phyloP scores from a whole-genome alignment of 1,284 basidiomycete genomes.

The Trichosporon inkin region DNA sequence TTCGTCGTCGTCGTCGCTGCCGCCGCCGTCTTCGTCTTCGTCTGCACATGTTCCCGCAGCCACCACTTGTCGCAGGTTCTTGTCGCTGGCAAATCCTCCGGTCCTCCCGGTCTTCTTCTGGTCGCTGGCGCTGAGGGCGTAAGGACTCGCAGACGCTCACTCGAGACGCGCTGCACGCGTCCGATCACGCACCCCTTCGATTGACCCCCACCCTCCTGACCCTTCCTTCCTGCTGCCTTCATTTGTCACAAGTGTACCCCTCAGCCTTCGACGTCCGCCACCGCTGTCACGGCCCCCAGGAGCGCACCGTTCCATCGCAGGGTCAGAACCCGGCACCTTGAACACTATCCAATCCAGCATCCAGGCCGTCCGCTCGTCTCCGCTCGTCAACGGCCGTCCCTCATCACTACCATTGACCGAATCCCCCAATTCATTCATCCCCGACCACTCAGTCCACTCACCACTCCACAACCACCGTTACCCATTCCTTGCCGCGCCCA shows the following conservation, averaged over 20 bases:
- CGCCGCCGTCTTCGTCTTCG: too few relatives aligned
- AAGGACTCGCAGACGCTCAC: neutral
- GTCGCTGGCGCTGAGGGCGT: too few relatives aligned
- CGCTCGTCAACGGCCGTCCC: neutral
- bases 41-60: too few relatives aligned
- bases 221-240: neutral
- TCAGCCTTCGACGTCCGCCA: neutral
- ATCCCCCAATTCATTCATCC: slow-evolving; percentile 3
- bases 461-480: neutral
- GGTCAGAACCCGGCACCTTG: neutral
- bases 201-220: neutral
- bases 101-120: too few relatives aligned
- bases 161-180: neutral
- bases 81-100: too few relatives aligned
- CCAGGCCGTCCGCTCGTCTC: neutral
- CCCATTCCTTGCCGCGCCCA: neutral
- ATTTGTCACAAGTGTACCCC: slow-evolving; percentile 1
- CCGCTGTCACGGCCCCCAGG: neutral
- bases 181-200: slow-evolving; percentile 8
- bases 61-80: too few relatives aligned
- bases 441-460: neutral
- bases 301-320: slow-evolving; percentile 1
- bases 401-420: neutral
- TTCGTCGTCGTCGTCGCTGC: too few relatives aligned
- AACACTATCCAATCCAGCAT: slow-evolving; percentile 6